A percentile compares a stretch with the other conserved stretches of the same genome.
Evolutionary conservation across 2,329 filamentous ascomycete species (phyloP).

Genomic region (Fusarium chlamydosporum): DNA sequence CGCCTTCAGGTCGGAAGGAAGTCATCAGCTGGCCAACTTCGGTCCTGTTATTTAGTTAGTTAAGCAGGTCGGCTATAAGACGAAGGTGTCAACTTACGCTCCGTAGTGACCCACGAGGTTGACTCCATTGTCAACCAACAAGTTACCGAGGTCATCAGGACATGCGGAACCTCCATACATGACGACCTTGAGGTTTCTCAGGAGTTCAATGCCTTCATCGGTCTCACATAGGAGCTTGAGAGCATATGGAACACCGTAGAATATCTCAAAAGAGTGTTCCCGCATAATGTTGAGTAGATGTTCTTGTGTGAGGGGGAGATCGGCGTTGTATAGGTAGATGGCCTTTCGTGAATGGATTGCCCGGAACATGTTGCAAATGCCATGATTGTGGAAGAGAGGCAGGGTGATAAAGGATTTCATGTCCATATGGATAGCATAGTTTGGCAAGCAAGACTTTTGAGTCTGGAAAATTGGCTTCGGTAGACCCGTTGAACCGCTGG

Average conservation of each 20-base stretch:
- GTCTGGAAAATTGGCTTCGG: conserved; percentile 74
- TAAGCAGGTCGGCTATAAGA: no score
- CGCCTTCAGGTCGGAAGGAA: conserved; percentile 39
- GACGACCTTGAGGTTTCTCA: conserved; percentile 65
- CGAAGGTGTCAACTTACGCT: conserved; percentile 56
- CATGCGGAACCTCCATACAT: conserved; percentile 70
- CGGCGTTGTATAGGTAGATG: conserved; percentile 68
- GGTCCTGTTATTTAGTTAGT: conserved; percentile 22
- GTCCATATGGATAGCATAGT: conserved; percentile 58
- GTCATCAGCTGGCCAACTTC: conserved; percentile 51
- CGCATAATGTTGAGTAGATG: conserved; percentile 62
- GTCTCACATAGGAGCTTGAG: conserved; percentile 73
- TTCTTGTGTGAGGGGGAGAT: conserved; percentile 66
- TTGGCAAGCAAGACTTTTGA: conserved; percentile 64
- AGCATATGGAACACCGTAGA: conserved; percentile 73
- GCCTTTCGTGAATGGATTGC: conserved; percentile 65
- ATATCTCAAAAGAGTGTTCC: conserved; percentile 59
- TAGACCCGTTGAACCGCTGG: conserved; percentile 67
- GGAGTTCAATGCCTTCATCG: conserved; percentile 63
- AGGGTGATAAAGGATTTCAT: conserved; percentile 67
- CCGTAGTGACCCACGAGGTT: conserved; percentile 70
- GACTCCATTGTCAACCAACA: conserved; percentile 65
- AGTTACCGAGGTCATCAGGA: conserved; percentile 70
- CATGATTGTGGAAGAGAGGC: conserved; percentile 72
- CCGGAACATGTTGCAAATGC: conserved; percentile 68